Conservation (phyloP, 768 basidiomycete genomes). For the Phanerodontia chrysosporium region DNA sequence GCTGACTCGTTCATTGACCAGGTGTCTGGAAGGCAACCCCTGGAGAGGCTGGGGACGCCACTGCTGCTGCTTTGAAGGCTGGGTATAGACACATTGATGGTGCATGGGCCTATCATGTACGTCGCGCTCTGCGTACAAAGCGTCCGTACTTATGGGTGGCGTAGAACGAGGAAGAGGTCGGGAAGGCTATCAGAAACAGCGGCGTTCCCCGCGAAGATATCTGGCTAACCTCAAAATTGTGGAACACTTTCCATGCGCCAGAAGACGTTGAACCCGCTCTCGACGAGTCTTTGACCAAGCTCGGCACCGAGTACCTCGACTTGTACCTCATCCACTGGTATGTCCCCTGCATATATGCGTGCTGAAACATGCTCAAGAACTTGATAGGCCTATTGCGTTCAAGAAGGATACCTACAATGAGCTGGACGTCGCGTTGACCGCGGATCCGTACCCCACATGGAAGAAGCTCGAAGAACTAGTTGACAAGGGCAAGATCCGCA, state of each 20-base stretch:
- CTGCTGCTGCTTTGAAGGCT: slow-evolving; percentile 57
- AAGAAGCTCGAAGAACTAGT: slow-evolving; percentile 75
- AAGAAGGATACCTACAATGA: slow-evolving; percentile 45
- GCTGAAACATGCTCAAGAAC: not conserved
- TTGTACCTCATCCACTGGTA: slow-evolving; percentile 81
- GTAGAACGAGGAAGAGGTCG: slow-evolving; percentile 69
- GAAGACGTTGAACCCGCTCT: slow-evolving; percentile 65
- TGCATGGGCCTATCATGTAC: slow-evolving; percentile 64
- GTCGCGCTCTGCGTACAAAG: slow-evolving; percentile 13
- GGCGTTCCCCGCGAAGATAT: slow-evolving; percentile 57
- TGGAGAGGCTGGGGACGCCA: slow-evolving; percentile 63
- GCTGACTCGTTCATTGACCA: slow-evolving; percentile 20
- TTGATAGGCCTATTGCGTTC: slow-evolving; percentile 60
- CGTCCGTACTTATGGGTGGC: not conserved
- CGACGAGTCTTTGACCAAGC: slow-evolving; percentile 58
- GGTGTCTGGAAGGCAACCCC: slow-evolving; percentile 59
- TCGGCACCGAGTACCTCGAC: slow-evolving; percentile 71
- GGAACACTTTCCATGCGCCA: slow-evolving; percentile 73
- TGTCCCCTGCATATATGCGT: slow-evolving; percentile 4
- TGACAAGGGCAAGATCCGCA: slow-evolving; percentile 68
- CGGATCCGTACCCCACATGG: slow-evolving; percentile 76
- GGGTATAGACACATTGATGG: slow-evolving; percentile 75
- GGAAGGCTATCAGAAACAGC: slow-evolving; percentile 55
- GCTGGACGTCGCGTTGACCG: slow-evolving; percentile 54
- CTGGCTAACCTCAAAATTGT: slow-evolving; percentile 73